Base-by-base conservation (phyloP, 306 rosid genomes). In the Myrica gale region DNA sequence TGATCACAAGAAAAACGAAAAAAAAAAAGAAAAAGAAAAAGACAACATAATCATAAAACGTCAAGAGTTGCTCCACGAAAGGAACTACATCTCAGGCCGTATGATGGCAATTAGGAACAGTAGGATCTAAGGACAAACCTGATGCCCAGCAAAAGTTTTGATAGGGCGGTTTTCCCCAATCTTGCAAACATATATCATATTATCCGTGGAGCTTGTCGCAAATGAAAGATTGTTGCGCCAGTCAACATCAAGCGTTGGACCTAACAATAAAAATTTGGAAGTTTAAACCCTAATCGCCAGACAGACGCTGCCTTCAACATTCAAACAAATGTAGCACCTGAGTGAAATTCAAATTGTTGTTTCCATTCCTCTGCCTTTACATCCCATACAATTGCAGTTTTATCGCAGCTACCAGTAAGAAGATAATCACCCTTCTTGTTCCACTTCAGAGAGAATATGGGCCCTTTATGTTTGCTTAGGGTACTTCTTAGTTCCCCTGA, bases 301-400 rank as follows among this genome's bases (percentile, higher is more conserved):
- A 56, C 39, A 37, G 43, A 66, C 52, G 9, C 61, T 21, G 7
- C 41, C 46, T 41, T 47, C 8, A 44, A 75, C 58, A 53, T 21
- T 58, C 10, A 26, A 46, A 16, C 57, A 61, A 73, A 74, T 46
- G 78, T 51, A 43, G 62, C 57, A 93, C 98, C 98, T 84, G 93
- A 17, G 82, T 93, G 98, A 81, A 90, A 93, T 77, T 91, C 94
- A 87, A 93, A 93, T 72, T 91, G 98, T 73, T 93, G 98, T 86
- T 87, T 93, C 78, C 93, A 89, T 78, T 91, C 93, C 81, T 88
- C 96, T 56, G 94, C 83, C 89, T 87, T 89, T 76, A 88, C 92
- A 73, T 93, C 98, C 98, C 98, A 93, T 72, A 93, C 97, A 83
- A 93, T 91, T 10, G 98, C 97, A 82, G 96, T 93, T 84, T 90